Evolutionary conservation across 306 rosid genomes (phyloP).

Genomic region (Glycine tomentella): DNA sequence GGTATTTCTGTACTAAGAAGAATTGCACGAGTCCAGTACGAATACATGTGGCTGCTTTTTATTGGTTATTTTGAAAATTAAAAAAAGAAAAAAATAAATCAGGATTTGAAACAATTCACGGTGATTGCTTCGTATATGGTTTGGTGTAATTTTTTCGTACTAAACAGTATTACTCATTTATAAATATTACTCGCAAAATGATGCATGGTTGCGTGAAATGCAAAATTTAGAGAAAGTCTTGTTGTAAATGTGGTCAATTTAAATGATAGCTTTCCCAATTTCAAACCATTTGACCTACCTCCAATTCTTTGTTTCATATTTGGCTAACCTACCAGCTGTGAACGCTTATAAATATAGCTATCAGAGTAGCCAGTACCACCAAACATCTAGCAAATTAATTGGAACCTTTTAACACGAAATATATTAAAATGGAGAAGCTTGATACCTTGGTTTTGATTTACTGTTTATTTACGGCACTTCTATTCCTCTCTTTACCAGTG

Average conservation of each 20-base stretch:
- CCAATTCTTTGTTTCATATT: neutral
- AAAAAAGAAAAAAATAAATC: too few species aligned
- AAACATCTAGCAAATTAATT: neutral
- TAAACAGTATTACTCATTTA: too few species aligned
- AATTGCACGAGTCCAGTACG: too few species aligned
- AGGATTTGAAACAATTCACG: too few species aligned
- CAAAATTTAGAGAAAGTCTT: neutral
- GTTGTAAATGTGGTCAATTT: neutral
- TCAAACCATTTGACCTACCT: neutral
- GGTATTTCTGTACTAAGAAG: too few species aligned
- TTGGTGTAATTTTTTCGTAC: too few species aligned
- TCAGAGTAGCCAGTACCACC: neutral
- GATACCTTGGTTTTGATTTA: slow-evolving; percentile 33
- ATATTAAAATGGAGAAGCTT: slow-evolving; percentile 39
- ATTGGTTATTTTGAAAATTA: too few species aligned
- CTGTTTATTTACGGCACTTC: slow-evolving; percentile 43
- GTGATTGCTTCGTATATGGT: too few species aligned
- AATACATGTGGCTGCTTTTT: too few species aligned
- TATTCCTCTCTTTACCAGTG: slow-evolving; percentile 38
- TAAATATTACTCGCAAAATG: neutral
- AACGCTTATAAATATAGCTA: neutral
- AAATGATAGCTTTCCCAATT: neutral
- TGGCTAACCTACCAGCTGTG: neutral
- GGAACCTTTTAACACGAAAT: neutral
- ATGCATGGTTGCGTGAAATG: neutral